phyloP scores from a whole-genome alignment of 768 basidiomycete species.

The Russula abietina region DNA sequence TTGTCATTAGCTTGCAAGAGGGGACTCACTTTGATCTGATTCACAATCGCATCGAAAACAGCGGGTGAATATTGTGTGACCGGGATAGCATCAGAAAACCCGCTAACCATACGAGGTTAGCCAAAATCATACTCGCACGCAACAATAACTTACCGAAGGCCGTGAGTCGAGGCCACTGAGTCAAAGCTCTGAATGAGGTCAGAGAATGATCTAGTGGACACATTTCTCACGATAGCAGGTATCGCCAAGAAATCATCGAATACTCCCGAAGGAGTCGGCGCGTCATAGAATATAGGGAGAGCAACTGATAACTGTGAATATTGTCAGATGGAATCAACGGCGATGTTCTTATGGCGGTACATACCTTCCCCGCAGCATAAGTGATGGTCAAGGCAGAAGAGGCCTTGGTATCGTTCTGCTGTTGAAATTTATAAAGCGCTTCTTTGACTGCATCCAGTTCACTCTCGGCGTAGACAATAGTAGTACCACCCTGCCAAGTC shows the following conservation, averaged over 20 bases:
- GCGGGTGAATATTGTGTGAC: neutral
- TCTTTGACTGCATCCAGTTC: neutral
- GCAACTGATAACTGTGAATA: neutral
- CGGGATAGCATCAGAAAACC: neutral
- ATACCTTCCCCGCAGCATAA: neutral
- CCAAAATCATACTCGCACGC: neutral
- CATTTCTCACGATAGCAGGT: too few relatives aligned
- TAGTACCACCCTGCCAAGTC: neutral
- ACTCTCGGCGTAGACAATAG: neutral
- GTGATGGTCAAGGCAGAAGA: neutral
- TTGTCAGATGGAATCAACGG: neutral
- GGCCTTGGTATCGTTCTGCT: conserved; percentile 7
- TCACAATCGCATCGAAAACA: neutral
- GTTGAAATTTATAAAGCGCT: neutral
- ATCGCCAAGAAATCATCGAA: too few relatives aligned
- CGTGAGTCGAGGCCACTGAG: too few relatives aligned
- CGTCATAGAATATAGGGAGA: too few relatives aligned
- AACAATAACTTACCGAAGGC: neutral
- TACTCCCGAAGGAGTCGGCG: too few relatives aligned
- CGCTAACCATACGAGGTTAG: neutral
- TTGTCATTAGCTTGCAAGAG: too few relatives aligned
- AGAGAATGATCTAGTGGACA: conserved; percentile 2
- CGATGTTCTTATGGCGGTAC: neutral
- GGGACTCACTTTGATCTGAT: conserved; percentile 1
- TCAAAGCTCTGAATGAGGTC: neutral